These are phyloP conservation scores for Pyricularia grisea DNA, from an alignment of 2,329 filamentous ascomycete genomes.

Conservation along the genomic window DNA sequence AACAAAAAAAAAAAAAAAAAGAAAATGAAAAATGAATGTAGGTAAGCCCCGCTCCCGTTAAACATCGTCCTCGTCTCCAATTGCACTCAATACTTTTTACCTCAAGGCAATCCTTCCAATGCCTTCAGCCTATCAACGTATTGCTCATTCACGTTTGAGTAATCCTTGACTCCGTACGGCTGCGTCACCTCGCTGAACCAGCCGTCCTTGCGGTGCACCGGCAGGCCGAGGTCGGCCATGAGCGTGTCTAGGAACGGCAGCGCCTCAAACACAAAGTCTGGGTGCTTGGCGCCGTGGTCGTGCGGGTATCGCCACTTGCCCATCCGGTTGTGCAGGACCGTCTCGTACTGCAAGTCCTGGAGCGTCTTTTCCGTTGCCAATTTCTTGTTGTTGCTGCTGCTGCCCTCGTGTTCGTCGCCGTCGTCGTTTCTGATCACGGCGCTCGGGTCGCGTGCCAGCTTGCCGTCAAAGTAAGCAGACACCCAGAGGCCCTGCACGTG, in stretches of 20 bases:
- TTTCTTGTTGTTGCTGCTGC: not conserved
- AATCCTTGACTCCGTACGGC: slow-evolving; percentile 52
- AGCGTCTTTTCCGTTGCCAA: slow-evolving; percentile 26
- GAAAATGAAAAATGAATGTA: no score
- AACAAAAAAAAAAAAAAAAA: no score
- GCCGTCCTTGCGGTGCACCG: slow-evolving; percentile 43
- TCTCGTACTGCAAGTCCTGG: slow-evolving; percentile 36
- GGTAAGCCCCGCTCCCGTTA: no score
- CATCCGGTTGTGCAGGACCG: slow-evolving; percentile 57
- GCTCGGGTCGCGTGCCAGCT: slow-evolving; percentile 22
- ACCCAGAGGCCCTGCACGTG: slow-evolving; percentile 52
- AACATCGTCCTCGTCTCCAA: no score
- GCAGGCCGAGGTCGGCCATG: slow-evolving; percentile 54
- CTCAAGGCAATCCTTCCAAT: not conserved
- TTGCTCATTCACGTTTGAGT: slow-evolving; percentile 41
- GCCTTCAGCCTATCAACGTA: slow-evolving; percentile 23
- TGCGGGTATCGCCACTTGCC: slow-evolving; percentile 60
- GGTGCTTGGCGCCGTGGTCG: slow-evolving; percentile 52
- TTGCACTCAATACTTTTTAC: not conserved
- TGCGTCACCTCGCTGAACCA: slow-evolving; percentile 40
- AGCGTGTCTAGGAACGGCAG: slow-evolving; percentile 65
- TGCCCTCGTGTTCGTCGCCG: not conserved
- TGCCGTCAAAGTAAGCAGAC: slow-evolving; percentile 50
- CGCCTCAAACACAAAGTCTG: slow-evolving; percentile 68
- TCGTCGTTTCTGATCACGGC: slow-evolving; percentile 6